Evolutionary conservation across 352 stramenopile species (phyloP).

Genomic region (Globisporangium spiculum): DNA sequence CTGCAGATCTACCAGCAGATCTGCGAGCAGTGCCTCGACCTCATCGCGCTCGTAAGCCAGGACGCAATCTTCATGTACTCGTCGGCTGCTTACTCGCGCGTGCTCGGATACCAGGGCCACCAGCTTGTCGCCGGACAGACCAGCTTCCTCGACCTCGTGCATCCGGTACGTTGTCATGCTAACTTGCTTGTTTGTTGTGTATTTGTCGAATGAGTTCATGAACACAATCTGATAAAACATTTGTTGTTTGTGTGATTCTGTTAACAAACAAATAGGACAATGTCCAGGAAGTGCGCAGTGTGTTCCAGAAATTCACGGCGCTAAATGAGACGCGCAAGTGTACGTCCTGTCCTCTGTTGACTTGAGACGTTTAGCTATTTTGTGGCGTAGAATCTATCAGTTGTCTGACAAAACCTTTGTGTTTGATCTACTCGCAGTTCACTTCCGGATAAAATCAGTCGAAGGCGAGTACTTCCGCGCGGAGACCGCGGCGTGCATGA

Average conservation of each 20-base stretch:
- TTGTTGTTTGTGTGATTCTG: conserved; percentile 3
- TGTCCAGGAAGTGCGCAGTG: conserved; percentile 50
- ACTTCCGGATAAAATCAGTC: conserved; percentile 80
- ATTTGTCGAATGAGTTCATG: neutral
- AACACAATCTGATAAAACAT: conserved; percentile 6
- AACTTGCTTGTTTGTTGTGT: neutral
- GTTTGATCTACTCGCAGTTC: conserved; percentile 38
- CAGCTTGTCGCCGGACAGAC: conserved; percentile 71
- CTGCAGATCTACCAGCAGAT: conserved; percentile 86
- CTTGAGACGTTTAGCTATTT: neutral
- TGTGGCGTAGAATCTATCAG: neutral
- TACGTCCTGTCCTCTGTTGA: conserved; percentile 27
- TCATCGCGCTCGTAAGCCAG: conserved; percentile 69
- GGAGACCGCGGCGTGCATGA: conserved; percentile 68
- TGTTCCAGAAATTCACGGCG: conserved; percentile 67
- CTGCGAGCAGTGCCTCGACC: conserved; percentile 77
- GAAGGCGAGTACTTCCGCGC: conserved; percentile 76
- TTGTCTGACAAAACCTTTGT: conserved; percentile 2
- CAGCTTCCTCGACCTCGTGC: conserved; percentile 83
- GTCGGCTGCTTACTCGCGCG: conserved; percentile 61
- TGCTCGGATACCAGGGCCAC: conserved; percentile 76
- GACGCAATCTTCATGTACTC: conserved; percentile 71
- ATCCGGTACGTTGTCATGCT: conserved; percentile 47
- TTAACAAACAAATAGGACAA: conserved; percentile 30
- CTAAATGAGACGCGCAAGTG: conserved; percentile 67